These are phyloP conservation scores for Gracilaria domingensis DNA, from an alignment of 23 red algal species.

Conservation along the genomic window DNA sequence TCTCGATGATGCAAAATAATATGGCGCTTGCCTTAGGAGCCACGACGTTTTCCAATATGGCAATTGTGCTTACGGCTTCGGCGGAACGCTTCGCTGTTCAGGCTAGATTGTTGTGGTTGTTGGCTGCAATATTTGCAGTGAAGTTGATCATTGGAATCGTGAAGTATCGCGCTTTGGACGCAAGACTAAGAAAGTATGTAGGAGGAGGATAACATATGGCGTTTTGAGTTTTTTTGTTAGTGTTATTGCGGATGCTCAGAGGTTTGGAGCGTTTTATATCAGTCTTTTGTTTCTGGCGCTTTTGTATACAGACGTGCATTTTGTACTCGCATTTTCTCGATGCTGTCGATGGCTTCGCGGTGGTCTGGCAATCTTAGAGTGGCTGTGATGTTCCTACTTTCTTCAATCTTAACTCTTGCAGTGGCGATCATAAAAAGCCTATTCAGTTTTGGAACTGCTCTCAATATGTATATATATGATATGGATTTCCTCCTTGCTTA, in stretches of 20 bases:
- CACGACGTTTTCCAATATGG: conserved; percentile 73
- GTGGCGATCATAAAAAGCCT: conserved; percentile 10
- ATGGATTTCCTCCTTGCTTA: no score
- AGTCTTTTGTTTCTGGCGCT: not conserved
- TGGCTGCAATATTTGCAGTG: conserved; percentile 51
- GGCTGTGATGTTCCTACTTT: not conserved
- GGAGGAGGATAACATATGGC: not conserved
- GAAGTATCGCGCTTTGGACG: conserved; percentile 72
- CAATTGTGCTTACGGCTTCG: conserved; percentile 63
- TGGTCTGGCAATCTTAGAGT: not conserved
- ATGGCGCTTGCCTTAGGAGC: conserved; percentile 74
- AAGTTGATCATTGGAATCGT: conserved; percentile 62
- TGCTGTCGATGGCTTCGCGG: not conserved
- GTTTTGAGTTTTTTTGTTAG: no score
- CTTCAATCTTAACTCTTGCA: conserved; percentile 34
- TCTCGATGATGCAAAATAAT: conserved; percentile 71
- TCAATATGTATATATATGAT: not conserved
- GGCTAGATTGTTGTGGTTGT: conserved; percentile 68
- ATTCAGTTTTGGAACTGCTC: conserved; percentile 11
- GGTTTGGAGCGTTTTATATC: not conserved
- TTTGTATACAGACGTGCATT: not conserved
- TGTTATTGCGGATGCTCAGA: no score
- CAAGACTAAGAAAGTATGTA: conserved; percentile 66
- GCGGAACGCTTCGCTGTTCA: conserved; percentile 71
- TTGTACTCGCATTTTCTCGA: not conserved